Evolutionary conservation across 306 rosid species (phyloP), one percentile per base, ranked within the genome.

Genomic region (Fragaria ananassa): DNA sequence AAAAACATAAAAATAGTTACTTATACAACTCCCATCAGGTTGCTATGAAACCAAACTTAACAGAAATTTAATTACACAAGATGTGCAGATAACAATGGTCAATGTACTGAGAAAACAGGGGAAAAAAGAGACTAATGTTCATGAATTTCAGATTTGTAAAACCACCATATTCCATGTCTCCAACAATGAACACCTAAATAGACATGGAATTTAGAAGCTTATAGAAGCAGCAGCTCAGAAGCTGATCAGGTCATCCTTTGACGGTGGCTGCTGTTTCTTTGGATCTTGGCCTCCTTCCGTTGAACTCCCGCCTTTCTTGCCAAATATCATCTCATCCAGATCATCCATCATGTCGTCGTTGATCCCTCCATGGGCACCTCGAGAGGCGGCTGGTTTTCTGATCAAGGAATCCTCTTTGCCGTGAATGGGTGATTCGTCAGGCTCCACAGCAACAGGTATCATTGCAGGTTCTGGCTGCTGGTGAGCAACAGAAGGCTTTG

Each of bases 241-340:
- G 73, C 90, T 85, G 79, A 96, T 91, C 78, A 91, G 97, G 88
- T 96, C 98, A 78, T 91, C 92, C 84, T 94, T 92, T 0, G 93
- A 42, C 18, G 97, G 47, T 53, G 96, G 46, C 71, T 78, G 87
- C 64, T 76, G 92, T 81, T 94, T 94, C 92, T 92, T 92, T 44
- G 88, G 69, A 60, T 89, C 91, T 12, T 84, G 91, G 61, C 84
- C 84, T 21, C 83, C 86, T 62, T 75, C 85, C 1, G 97, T 88
- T 46, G 89, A 45, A 46, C 83, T 88, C 56, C 93, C 93, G 2
- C 86, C 65, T 79, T 89, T 92, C 83, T 81, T 96, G 45, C 99
- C 99, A 70, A 96, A 96, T 78, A 96, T 96, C 99, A 96, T 96
- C 81, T 96, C 98, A 71, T 96, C 99, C 1, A 96, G 97, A 88